Evolutionary conservation across 2,329 filamentous ascomycete species (phyloP), one percentile per base, ranked within the genome.

Genomic region (Elsinoe necatrix): DNA sequence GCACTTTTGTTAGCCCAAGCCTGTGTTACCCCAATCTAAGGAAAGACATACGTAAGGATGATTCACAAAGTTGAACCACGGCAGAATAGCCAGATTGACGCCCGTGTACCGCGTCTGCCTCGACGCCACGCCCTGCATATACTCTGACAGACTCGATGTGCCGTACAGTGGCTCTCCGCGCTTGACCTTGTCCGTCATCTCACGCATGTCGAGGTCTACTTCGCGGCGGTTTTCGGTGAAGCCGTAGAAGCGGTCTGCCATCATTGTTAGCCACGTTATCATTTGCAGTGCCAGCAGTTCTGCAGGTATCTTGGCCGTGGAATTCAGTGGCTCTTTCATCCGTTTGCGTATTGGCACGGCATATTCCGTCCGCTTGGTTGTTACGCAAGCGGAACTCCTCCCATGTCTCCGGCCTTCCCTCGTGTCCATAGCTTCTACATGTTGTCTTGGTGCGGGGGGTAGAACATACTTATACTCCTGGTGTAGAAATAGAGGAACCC

Each of bases 31-130:
- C n/a, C n/a, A n/a, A n/a, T n/a, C n/a, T n/a, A n/a, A 37, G 43
- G 7, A 9, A 12, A 12, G 11, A 47, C 54, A 39, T 59, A 80
- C 78, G 70, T 83, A 81, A 69, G 82, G 85, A 75, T 98, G 93
- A 75, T 98, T 97, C 68, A 95, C 92, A 75, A 98, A 87, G 78
- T 98, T 98, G 76, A 95, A 92, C 93, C 91, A 97, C 37, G 92
- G 91, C 57, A 98, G 76, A 56, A 92, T 82, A 68, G 90, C 86
- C 63, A 88, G 76, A 72, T 92, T 93, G 29, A 93, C 78, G 39
- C 87, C 86, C 35, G 88, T 85, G 78, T 95, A 97, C 69, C 93
- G 81, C 67, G 90, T 95, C 77, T 98, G 95, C 65, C 93, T 80
- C 59, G 89, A 84, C 54, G 93, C 91, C 37, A 96, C 86, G 59